Percentiles rank a stretch among this genome's conserved stretches.
phyloP scores from a whole-genome alignment of 768 basidiomycete species.

The Pulveroboletus sp. region DNA sequence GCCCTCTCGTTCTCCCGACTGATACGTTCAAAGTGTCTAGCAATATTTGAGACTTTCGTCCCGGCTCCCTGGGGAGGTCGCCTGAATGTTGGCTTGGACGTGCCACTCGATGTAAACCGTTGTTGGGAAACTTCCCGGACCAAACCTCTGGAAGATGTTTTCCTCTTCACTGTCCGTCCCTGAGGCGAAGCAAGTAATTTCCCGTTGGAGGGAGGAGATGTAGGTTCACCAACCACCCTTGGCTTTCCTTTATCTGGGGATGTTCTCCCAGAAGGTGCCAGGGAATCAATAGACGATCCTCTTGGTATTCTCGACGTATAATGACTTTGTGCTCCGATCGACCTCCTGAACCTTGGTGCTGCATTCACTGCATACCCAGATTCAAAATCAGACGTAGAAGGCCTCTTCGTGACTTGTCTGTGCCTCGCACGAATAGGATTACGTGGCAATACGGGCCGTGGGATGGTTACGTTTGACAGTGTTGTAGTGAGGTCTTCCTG shows the following conservation, averaged over 20 bases:
- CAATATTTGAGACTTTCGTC: slow-evolving; percentile 79
- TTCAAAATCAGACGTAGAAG: slow-evolving; percentile 82
- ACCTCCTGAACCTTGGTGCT: slow-evolving; percentile 67
- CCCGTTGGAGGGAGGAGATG: slow-evolving; percentile 22
- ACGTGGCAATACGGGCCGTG: slow-evolving; percentile 30
- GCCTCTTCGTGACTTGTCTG: slow-evolving; percentile 43
- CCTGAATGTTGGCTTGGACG: slow-evolving; percentile 51
- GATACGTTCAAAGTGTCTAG: slow-evolving; percentile 87
- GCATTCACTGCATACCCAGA: slow-evolving; percentile 91
- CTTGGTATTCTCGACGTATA: slow-evolving; percentile 50
- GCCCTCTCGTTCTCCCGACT: slow-evolving; percentile 68
- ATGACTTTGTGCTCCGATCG: slow-evolving; percentile 30
- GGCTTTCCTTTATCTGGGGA: slow-evolving; percentile 68
- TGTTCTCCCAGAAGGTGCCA: slow-evolving; percentile 53
- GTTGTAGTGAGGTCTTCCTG: slow-evolving; percentile 49
- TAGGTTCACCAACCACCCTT: slow-evolving; percentile 34
- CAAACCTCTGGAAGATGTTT: slow-evolving; percentile 28
- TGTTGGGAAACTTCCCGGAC: slow-evolving; percentile 36
- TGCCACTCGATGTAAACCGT: slow-evolving; percentile 38
- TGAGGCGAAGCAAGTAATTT: slow-evolving; percentile 26
- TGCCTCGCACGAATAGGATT: slow-evolving; percentile 45
- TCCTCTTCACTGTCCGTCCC: slow-evolving; percentile 37
- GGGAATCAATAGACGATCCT: slow-evolving; percentile 48
- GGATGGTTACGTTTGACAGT: slow-evolving; percentile 11
- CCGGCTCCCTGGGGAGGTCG: slow-evolving; percentile 46